Evolutionary conservation across 306 rosid species (phyloP), one percentile per base, ranked within the genome.

Genomic region (Gynostemma pentaphyllum): DNA sequence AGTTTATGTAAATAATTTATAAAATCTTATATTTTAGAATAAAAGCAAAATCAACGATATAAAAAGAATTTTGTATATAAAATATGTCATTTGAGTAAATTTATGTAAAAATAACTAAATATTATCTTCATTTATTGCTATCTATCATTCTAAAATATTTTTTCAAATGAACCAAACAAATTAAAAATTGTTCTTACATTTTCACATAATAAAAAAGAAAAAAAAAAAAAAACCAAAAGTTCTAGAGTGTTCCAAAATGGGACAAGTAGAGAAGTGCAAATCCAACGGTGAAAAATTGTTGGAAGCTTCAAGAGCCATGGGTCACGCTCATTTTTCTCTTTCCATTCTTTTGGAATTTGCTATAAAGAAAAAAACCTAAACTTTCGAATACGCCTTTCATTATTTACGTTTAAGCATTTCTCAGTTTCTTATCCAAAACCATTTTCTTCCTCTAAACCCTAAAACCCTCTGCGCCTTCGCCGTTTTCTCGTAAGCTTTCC

Each of bases 371-470:
- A 26, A 53, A 36, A 67, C 70, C 70, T 48, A 69, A 27, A 14
- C 7, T 18, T 47, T 46, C 34, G 11, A 0, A 14, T 19, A 7
- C 34, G 12, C 45, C 52, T 0, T 7, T 51, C 68, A 19, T 2
- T 9, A n/a, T n/a, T n/a, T n/a, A n/a, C n/a, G n/a, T n/a, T n/a
- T n/a, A n/a, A n/a, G n/a, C n/a, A n/a, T n/a, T n/a, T 52, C 59
- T 40, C 69, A 30, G 11, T 49, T 48, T 72, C 77, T 77, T 77
- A 73, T 77, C 81, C 77, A 64, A 65, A 68, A 30, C 53, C 41
- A 49, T 19, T 24, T 50, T 40, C 54, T 27, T 41, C 13, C 11
- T 45, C 70, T 52, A 70, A 66, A 61, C 72, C 84, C 68, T 55
- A 29, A 19, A 34, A 49, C 45, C n/a, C 73, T 23, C 13, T 3